phyloP scores from a whole-genome alignment of 106 monocot genomes.

The Agapanthus africanus region DNA sequence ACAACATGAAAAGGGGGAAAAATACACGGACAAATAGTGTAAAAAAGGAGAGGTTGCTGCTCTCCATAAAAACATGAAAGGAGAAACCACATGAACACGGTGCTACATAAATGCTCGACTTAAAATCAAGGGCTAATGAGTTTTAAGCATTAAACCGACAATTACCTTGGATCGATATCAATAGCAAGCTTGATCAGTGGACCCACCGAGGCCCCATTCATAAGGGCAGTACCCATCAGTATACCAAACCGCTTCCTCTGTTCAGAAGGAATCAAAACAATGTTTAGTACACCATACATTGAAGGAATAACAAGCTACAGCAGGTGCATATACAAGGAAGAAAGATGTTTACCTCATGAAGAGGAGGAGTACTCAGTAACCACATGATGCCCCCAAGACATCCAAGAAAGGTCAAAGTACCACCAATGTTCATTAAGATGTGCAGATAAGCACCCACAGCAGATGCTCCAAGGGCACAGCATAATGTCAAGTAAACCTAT shows the following conservation, averaged over 20 bases:
- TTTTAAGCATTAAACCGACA: background rate
- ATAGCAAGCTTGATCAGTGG: slow-evolving; percentile 57
- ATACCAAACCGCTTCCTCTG: slow-evolving; percentile 59
- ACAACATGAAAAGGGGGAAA: too few relatives aligned
- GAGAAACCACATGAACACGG: background rate
- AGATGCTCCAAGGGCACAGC: slow-evolving; percentile 44
- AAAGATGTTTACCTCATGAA: slow-evolving; percentile 28
- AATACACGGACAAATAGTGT: too few relatives aligned
- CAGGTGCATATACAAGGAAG: background rate
- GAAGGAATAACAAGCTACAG: background rate
- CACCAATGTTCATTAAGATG: slow-evolving; percentile 53
- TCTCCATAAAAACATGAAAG: too few relatives aligned
- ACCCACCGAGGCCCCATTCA: slow-evolving; percentile 76
- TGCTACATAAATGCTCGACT: background rate
- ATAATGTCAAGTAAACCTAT: slow-evolving; percentile 67
- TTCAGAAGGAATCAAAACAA: background rate
- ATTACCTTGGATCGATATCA: slow-evolving; percentile 70
- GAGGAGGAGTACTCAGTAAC: slow-evolving; percentile 22
- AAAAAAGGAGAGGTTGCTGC: too few relatives aligned
- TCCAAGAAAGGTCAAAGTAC: slow-evolving; percentile 34
- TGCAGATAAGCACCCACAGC: slow-evolving; percentile 61
- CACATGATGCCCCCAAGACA: slow-evolving; percentile 25
- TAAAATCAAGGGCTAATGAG: background rate
- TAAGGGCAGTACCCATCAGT: slow-evolving; percentile 48
- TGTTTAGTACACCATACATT: too few relatives aligned